Evolutionary conservation across 345 rosid genomes (phyloP).

Genomic region (Erucastrum elatum): DNA sequence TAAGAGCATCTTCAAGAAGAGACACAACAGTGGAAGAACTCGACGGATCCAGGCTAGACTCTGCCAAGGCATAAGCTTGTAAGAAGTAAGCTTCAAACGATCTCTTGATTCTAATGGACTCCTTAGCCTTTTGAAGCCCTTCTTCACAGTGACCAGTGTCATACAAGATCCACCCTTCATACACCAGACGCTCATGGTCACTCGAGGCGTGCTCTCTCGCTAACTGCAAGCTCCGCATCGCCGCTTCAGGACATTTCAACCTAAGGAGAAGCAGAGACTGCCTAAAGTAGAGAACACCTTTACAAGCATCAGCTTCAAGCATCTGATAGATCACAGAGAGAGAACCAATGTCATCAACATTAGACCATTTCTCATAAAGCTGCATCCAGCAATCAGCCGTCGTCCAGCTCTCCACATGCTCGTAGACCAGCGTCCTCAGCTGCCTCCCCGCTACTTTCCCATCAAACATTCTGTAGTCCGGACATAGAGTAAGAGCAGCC

Average conservation of each 20-base stretch:
- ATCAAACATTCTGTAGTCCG: slow-evolving; percentile 86
- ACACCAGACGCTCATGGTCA: slow-evolving; percentile 87
- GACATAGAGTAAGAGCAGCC: slow-evolving; percentile 86
- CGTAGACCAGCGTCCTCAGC: slow-evolving; percentile 82
- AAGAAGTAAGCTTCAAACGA: slow-evolving; percentile 99
- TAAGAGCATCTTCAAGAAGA: slow-evolving; percentile 92
- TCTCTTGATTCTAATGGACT: slow-evolving; percentile 73
- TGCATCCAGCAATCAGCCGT: slow-evolving; percentile 99
- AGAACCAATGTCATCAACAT: slow-evolving; percentile 95
- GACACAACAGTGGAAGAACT: slow-evolving; percentile 80
- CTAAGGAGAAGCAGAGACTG: slow-evolving; percentile 96
- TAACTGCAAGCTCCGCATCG: slow-evolving; percentile 92
- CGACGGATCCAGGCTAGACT: slow-evolving; percentile 81
- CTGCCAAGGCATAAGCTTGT: slow-evolving; percentile 97
- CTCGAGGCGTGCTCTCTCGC: slow-evolving; percentile 86
- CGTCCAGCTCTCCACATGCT: slow-evolving; percentile 89
- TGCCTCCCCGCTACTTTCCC: slow-evolving; percentile 93
- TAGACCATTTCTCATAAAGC: slow-evolving; percentile 91
- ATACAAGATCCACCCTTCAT: slow-evolving; percentile 97
- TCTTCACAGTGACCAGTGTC: slow-evolving; percentile 96
- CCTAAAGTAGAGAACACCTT: slow-evolving; percentile 88
- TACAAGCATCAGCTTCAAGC: slow-evolving; percentile 94
- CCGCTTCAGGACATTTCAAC: slow-evolving; percentile 95
- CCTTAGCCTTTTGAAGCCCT: slow-evolving; percentile 90
- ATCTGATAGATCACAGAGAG: slow-evolving; percentile 98